A percentile compares a stretch with the other conserved stretches of the same genome.
Conservation (phyloP, 495 filamentous ascomycete genomes). For the Aspergillus nanangensis region DNA sequence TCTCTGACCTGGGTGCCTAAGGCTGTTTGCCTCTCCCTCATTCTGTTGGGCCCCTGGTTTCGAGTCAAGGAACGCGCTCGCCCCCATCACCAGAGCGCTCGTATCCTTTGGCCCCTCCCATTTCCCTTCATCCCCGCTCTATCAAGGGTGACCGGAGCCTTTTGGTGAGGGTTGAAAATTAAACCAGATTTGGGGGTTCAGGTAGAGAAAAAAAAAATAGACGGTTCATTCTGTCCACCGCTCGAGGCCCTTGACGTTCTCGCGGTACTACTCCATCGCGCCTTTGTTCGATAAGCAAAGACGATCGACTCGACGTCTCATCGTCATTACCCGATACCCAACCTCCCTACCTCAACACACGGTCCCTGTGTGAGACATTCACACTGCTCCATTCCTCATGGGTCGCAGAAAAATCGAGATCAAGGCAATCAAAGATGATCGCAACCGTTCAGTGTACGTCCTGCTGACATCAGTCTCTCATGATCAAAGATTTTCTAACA, state of each 20-base stretch:
- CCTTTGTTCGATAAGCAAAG: too few relatives aligned
- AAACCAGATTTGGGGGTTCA: too few relatives aligned
- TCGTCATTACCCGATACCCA: slow-evolving; percentile 11
- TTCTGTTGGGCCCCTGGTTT: slow-evolving; percentile 3
- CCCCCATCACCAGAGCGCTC: neutral
- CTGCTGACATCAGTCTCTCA: slow-evolving; percentile 7
- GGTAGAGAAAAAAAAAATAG: too few relatives aligned
- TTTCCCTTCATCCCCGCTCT: slow-evolving; percentile 5
- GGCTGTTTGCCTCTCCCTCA: neutral
- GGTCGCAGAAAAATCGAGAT: slow-evolving; percentile 89
- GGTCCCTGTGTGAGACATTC: too few relatives aligned
- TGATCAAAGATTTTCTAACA: neutral
- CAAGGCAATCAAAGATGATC: slow-evolving; percentile 99
- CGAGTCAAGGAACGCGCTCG: slow-evolving; percentile 2
- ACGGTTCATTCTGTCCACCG: too few relatives aligned
- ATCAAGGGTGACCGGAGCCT: too few relatives aligned
- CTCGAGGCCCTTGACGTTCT: too few relatives aligned
- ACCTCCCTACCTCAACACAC: slow-evolving; percentile 7
- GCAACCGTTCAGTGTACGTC: slow-evolving; percentile 96
- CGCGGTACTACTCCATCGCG: too few relatives aligned
- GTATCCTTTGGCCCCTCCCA: slow-evolving; percentile 1
- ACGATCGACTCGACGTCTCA: too few relatives aligned
- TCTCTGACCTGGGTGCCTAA: too few relatives aligned
- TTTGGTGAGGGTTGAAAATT: too few relatives aligned
- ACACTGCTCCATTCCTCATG: too few relatives aligned